Evolutionary conservation across 1,139 yeast genomes (phyloP).

Genomic region (Schizosaccharomyces versatilis): DNA sequence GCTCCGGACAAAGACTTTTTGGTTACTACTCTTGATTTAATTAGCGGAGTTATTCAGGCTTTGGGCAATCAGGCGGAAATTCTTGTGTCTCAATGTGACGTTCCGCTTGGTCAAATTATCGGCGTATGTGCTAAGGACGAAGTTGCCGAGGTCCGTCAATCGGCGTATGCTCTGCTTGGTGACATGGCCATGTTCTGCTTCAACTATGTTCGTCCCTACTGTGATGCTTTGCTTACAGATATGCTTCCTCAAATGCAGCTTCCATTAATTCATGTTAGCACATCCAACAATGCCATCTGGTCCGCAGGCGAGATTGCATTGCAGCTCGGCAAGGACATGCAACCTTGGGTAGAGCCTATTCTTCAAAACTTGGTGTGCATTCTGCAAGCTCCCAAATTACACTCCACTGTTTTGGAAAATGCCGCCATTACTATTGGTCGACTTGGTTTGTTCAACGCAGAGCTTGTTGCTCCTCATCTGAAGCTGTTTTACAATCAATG

Average conservation of each 20-base stretch:
- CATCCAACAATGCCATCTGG: constrained; percentile 84
- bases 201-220: constrained; percentile 34
- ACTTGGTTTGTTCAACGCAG: constrained; percentile 46
- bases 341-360: constrained; percentile 39
- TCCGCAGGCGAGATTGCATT: constrained; percentile 69
- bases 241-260: constrained; percentile 43
- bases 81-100: constrained; percentile 23
- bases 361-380: constrained; percentile 44
- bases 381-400: constrained; percentile 32
- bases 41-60: constrained; percentile 86
- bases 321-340: constrained; percentile 31
- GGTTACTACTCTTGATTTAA: constrained; percentile 67
- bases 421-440: constrained; percentile 90
- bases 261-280: constrained; percentile 32
- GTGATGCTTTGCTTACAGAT: constrained; percentile 36
- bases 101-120: constrained; percentile 40
- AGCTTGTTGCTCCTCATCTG: constrained; percentile 35
- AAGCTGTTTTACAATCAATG: constrained; percentile 38
- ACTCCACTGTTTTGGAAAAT: constrained; percentile 45
- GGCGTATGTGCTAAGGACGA: constrained; percentile 55
- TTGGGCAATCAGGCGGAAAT: constrained; percentile 41
- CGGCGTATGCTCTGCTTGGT: constrained; percentile 75
- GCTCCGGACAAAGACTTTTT: constrained; percentile 80
- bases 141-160: constrained; percentile 70
- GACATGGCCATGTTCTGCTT: constrained; percentile 54